Percentiles rank a stretch among this genome's conserved stretches.
Conservation (phyloP, 305 asterid genomes). For the Fraxinus sp. region DNA sequence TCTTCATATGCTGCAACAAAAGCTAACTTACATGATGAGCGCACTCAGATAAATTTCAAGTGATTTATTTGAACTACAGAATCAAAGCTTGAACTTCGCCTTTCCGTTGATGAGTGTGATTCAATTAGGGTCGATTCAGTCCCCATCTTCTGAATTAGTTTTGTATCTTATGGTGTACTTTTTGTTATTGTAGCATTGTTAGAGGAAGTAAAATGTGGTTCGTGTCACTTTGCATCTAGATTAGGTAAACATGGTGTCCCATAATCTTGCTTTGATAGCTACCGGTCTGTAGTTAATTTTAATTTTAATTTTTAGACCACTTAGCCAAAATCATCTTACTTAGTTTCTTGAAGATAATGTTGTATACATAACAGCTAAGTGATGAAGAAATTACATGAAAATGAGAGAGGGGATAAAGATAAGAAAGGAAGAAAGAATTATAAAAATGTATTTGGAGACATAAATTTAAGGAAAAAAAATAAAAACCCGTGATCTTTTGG, state of each 20-base stretch:
- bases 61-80: background rate
- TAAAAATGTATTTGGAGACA: background rate
- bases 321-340: no score
- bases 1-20: constrained; percentile 24
- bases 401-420: background rate
- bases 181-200: background rate
- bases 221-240: background rate
- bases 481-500: background rate
- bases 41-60: constrained; percentile 3
- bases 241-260: background rate
- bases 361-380: background rate
- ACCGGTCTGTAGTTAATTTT: background rate
- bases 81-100: background rate
- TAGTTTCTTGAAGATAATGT: background rate
- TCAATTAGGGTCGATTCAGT: background rate
- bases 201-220: background rate
- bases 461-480: no score
- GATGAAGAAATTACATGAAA: background rate
- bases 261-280: background rate
- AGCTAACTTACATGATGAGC: constrained; percentile 14
- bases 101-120: background rate
- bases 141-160: background rate
- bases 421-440: background rate
- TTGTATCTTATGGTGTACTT: background rate
- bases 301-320: no score